Evolutionary conservation across 78 protist species (phyloP).

Genomic region (Blattamonas nauphoetae): DNA sequence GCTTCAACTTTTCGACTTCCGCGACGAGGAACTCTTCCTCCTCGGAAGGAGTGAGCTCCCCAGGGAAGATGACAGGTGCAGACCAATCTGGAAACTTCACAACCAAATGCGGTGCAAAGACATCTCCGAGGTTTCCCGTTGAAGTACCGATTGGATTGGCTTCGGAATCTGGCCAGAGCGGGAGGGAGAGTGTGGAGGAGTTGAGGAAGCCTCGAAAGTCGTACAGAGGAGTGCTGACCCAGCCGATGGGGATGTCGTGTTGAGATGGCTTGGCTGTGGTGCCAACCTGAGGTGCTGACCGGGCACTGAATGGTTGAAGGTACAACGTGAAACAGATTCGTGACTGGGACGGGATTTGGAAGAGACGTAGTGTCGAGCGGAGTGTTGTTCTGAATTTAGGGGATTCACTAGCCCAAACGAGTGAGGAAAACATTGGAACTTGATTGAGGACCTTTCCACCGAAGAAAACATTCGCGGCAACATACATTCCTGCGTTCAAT

Average conservation of each 20-base stretch:
- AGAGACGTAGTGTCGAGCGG: background rate
- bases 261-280: background rate
- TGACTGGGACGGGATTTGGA: background rate
- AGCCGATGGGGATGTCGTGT: background rate
- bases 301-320: background rate
- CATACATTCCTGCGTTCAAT: background rate
- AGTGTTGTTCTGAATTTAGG: background rate
- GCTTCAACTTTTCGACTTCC: background rate
- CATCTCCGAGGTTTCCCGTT: background rate
- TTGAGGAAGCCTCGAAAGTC: background rate
- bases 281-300: background rate
- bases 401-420: background rate
- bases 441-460: background rate
- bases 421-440: background rate
- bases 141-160: background rate
- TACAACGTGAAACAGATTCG: background rate
- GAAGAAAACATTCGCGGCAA: background rate
- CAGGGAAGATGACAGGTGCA: background rate
- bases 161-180: background rate
- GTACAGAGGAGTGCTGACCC: background rate
- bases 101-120: background rate
- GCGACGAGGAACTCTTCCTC: background rate
- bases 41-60: background rate
- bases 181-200: background rate
- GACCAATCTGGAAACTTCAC: background rate